Evolutionary conservation across 176 grass and related monocot genomes (phyloP), one percentile per base, ranked within the genome.

Genomic region (Melocanna baccifera): DNA sequence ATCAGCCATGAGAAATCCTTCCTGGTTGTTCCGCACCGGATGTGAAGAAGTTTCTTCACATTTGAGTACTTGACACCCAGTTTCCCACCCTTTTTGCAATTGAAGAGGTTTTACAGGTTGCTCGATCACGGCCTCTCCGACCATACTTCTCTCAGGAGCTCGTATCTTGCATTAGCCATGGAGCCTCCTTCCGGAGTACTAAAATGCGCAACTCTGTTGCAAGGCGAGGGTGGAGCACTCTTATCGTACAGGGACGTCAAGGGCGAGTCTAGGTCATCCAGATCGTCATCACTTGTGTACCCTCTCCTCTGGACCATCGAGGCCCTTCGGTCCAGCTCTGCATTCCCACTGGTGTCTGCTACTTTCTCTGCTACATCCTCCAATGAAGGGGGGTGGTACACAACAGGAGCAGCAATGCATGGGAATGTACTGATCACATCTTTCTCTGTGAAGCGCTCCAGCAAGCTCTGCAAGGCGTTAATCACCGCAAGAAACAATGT

Each of bases 211-310:
- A 25, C 61, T 12, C 86, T 61, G 1, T 86, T 65, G 68, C 67
- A 75, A 15, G 89, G 94, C 3, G 87, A 91, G 7, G 88, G 84
- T 0, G 85, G 94, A 20, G 82, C 63, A 19, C 85, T 88, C 85
- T 62, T 91, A 7, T 97, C 89, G 14, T 88, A 90, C 16, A 97
- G 86, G 22, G 87, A 88, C 13, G 56, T 28, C 55, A 98, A 69
- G 16, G 92, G 95, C 9, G 56, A 83, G 72, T 86, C 82, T 2
- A 98, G 84, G 61, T 88, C 89, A 5, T 95, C 91, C 58, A 98
- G 84, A 2, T 98, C 92, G 0, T 98, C 91, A 4, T 98, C 95
- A 13, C 95, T 98, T 40, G 89, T 92, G 82, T 98, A 93, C 32
- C 90, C 86, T 82, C 86, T 95, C 22, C 87, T 85, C 68, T 87